Conservation (phyloP, 2,329 filamentous ascomycete species). For the Xylariales sp. region DNA sequence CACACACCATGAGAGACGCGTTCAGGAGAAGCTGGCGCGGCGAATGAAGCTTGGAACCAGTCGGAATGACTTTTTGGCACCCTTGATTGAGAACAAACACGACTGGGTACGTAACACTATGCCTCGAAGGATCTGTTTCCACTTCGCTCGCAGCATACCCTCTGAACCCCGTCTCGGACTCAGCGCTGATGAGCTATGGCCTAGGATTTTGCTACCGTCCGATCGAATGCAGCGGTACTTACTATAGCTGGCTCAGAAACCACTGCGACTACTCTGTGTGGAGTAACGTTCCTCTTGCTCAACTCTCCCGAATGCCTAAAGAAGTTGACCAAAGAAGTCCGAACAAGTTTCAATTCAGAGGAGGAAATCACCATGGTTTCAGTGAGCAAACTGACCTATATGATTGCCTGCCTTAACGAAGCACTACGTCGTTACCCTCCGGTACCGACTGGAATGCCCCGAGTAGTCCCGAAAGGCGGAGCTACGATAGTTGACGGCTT, state of each 20-base stretch:
- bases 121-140: background rate
- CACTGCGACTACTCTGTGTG: background rate
- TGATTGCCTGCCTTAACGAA: background rate
- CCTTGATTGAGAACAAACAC: background rate
- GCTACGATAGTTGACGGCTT: background rate
- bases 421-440: background rate
- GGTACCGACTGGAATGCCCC: background rate
- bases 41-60: background rate
- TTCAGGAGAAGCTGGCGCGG: background rate
- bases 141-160: background rate
- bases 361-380: background rate
- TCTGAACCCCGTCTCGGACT: too few species aligned
- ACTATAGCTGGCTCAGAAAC: background rate
- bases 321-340: background rate
- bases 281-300: background rate
- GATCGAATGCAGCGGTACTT: background rate
- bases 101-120: background rate
- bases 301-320: background rate
- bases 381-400: background rate
- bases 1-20: too few species aligned
- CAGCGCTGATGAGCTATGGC: too few species aligned
- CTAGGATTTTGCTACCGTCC: background rate
- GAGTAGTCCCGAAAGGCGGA: background rate
- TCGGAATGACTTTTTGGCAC: background rate
- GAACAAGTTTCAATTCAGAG: background rate